Base-by-base conservation (phyloP, 352 stramenopile species). In the Phytophthora aleatoria region DNA sequence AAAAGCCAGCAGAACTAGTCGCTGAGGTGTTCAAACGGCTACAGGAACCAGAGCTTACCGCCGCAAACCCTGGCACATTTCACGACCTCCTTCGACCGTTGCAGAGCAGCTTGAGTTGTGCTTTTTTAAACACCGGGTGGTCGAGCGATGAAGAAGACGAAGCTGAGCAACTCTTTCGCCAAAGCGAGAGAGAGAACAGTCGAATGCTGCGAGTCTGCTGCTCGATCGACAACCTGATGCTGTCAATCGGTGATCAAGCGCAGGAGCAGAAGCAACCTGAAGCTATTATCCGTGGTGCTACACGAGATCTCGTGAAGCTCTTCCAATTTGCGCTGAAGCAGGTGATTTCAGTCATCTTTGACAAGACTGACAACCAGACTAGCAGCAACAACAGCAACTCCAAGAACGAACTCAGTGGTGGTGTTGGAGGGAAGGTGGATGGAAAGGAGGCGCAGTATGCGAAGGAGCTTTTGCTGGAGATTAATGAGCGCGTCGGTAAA, bases 121-220 rank as follows among this genome's bases (percentile, higher is more conserved):
- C 67, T 27, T 74, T 42, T 28, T 52, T 76, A 24, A 77, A 62
- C 42, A 69, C 59, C 6, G 74, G 70, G 5, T 81, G 77, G 71
- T 52, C 59, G 0, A 71, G 59, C 15, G 64, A 79, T 16, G 68
- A 79, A 36, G 73, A 81, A 11, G 77, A 87, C 20, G 70, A 77
- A 38, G 70, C 48, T 30, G 52, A 71, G 30, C 67, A 73, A 33
- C 35, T 63, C n/a, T 64, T 64, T 36, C 72, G 66, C 5, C 74
- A 77, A 28, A 74, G 77, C 20, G 79, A 90, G 52, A 71, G 79
- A 8, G 76, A 85, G 1, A 66, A 58, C 12, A 89, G 79, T 39
- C 79, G 71, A n/a, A 81, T 91, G 56, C 16, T 89, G 5, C 79
- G 79, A 20, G 79, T 89, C 4, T 89, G 79, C 55, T 89, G 79